phyloP scores from a whole-genome alignment of 2,329 filamentous ascomycete genomes.

The Colletotrichum camelliae region DNA sequence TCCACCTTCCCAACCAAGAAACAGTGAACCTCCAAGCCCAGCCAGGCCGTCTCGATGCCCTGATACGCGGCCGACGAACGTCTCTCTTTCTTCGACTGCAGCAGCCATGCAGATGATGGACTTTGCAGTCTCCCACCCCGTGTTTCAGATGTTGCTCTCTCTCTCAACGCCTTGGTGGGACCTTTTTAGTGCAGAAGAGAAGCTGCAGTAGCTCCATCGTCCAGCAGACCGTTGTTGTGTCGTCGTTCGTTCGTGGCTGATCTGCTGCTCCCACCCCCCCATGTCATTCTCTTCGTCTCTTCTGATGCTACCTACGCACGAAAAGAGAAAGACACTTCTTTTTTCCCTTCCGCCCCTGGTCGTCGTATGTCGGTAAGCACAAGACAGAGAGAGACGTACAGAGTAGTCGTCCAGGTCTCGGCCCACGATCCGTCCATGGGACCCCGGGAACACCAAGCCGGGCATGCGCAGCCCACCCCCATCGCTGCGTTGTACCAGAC shows the following conservation, averaged over 20 bases:
- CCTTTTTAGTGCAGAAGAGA: neutral
- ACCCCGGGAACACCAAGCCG: constrained; percentile 7
- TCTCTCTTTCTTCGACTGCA: neutral
- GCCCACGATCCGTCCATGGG: constrained; percentile 11
- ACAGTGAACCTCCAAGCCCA: neutral
- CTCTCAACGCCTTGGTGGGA: constrained; percentile 7
- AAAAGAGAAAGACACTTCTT: neutral
- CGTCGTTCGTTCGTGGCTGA: neutral
- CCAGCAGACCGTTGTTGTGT: neutral
- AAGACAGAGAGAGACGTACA: neutral
- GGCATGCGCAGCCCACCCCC: neutral
- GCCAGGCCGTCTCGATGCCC: neutral
- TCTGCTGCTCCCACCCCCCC: neutral
- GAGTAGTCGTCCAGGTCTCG: neutral
- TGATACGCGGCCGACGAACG: constrained; percentile 1
- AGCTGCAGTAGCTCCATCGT: neutral
- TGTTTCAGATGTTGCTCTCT: constrained; percentile 6
- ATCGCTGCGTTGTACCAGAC: constrained; percentile 15
- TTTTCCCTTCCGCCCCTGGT: neutral
- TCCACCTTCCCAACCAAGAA: neutral
- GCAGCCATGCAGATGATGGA: neutral
- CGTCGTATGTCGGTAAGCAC: neutral
- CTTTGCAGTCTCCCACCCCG: neutral
- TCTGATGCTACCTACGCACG: neutral
- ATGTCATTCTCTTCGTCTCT: neutral